Evolutionary conservation across 2,329 filamentous ascomycete genomes (phyloP).

Genomic region (Tolypocladium tropicale): DNA sequence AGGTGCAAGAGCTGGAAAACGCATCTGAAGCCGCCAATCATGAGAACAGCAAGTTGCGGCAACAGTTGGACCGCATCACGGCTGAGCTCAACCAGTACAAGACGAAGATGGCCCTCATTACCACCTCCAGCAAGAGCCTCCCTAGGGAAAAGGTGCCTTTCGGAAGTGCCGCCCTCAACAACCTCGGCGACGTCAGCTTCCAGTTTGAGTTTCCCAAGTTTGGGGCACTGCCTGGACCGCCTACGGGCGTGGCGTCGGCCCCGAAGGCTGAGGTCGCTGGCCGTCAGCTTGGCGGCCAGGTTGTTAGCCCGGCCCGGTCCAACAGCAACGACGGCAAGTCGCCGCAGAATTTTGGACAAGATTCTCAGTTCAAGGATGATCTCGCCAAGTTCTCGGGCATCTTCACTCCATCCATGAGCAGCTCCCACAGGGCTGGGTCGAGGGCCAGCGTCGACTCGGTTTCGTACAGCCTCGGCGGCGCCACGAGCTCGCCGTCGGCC

Average conservation of each 20-base stretch:
- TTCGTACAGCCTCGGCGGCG: conserved; percentile 35
- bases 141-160: conserved; percentile 29
- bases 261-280: conserved; percentile 21
- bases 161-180: conserved; percentile 41
- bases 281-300: conserved; percentile 14
- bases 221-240: conserved; percentile 54
- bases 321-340: conserved; percentile 15
- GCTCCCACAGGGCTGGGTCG: conserved; percentile 34
- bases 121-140: conserved; percentile 19
- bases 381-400: conserved; percentile 45
- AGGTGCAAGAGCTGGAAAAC: conserved; percentile 69
- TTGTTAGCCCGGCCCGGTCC: conserved; percentile 17
- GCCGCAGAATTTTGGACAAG: conserved; percentile 8
- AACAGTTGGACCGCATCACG: conserved; percentile 82
- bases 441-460: conserved; percentile 40
- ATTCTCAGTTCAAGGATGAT: conserved; percentile 31
- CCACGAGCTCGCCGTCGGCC: conserved; percentile 54
- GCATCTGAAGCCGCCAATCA: conserved; percentile 71
- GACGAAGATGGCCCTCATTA: conserved; percentile 62
- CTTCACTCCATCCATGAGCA: conserved; percentile 47
- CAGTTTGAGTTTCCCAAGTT: conserved; percentile 96
- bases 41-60: conserved; percentile 74
- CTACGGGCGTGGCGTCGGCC: conserved; percentile 15
- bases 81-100: conserved; percentile 82
- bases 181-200: conserved; percentile 68